These are phyloP conservation scores for Cyberlindnera suaveolens DNA, from an alignment of 805 yeast species.

Conservation along the genomic window DNA sequence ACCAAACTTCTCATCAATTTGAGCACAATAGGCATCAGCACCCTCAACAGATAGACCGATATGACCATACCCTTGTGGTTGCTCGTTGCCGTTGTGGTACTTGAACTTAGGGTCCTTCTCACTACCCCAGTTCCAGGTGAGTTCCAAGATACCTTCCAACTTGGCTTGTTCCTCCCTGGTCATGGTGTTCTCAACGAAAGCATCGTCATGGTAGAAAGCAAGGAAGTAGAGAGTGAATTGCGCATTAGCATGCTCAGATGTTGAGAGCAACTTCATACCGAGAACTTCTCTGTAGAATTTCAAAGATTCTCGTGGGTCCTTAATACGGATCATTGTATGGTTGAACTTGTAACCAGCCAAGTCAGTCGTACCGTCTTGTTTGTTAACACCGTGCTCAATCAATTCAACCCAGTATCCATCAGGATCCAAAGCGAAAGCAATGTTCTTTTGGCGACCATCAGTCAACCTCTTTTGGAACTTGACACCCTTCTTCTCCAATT, in stretches of 20 bases:
- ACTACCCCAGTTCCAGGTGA: slow-evolving; percentile 96
- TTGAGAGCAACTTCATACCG: slow-evolving; percentile 71
- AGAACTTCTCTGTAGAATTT: slow-evolving; percentile 72
- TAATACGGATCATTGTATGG: slow-evolving; percentile 90
- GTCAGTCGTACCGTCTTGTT: slow-evolving; percentile 35
- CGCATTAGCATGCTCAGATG: slow-evolving; percentile 55
- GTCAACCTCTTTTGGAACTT: slow-evolving; percentile 72
- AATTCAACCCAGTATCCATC: slow-evolving; percentile 97
- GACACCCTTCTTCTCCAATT: slow-evolving; percentile 57
- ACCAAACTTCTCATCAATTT: slow-evolving; percentile 39
- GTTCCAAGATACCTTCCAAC: slow-evolving; percentile 72
- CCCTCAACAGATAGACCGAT: slow-evolving; percentile 66
- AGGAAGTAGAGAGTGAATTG: slow-evolving; percentile 82
- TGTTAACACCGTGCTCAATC: slow-evolving; percentile 48
- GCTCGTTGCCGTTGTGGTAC: slow-evolving; percentile 80
- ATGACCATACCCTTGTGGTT: slow-evolving; percentile 83
- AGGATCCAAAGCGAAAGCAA: slow-evolving; percentile 94
- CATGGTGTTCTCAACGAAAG: slow-evolving; percentile 37
- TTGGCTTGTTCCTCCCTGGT: slow-evolving; percentile 28
- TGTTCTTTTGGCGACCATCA: slow-evolving; percentile 89
- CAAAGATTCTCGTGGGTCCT: slow-evolving; percentile 71
- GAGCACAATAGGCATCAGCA: slow-evolving; percentile 50
- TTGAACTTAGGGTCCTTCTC: slow-evolving; percentile 68
- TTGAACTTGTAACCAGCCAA: slow-evolving; percentile 42
- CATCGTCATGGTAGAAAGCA: slow-evolving; percentile 53